Evolutionary conservation across 176 grass and related monocot species (phyloP), one percentile per base, ranked within the genome.

Genomic region (Oryza glumipatula): DNA sequence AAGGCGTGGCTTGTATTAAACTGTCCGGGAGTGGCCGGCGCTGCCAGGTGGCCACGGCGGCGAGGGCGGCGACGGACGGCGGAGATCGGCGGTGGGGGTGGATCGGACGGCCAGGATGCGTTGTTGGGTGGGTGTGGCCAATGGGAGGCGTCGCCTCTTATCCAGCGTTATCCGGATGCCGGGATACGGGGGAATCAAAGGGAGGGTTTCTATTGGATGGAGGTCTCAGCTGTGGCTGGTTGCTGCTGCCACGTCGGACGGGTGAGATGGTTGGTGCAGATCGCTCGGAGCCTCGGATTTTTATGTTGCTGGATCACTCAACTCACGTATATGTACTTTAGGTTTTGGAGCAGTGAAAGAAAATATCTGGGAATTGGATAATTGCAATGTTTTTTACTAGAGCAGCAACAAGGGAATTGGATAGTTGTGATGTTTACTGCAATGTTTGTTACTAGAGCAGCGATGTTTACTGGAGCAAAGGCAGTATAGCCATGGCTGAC

Each of bases 161-260:
- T 88, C 79, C 68, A 44, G 82, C 81, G 54, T 94, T 94, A 97
- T 97, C 92, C 82, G 79, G 54, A 79, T 84, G 72, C 74, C 11
- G 70, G 39, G 80, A 93, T 90, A 45, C 47, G 60, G 78, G 47
- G 76, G 69, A 89, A 86, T 90, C 88, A 88, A 90, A 86, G 46
- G 4, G 47, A 7, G 73, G 43, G 7, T 70, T 83, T 67, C 91
- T 67, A 93, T 90, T 93, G 85, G 88, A 46, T 11, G 71, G 1
- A 15, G 4, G 80, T 2, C 58, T 73, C 41, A 52, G 83, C 80
- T 76, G 32, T 64, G 81, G 82, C 84, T 87, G 2, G 61, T 61
- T 49, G 26, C 35, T 32, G 63, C 78, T 78, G 86, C 86, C 92
- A 94, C 86, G 86, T 94, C 80, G 78, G 82, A 85, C 9, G 1